Conservation (phyloP, 148 eudicot species). For the Cornus kousa region DNA sequence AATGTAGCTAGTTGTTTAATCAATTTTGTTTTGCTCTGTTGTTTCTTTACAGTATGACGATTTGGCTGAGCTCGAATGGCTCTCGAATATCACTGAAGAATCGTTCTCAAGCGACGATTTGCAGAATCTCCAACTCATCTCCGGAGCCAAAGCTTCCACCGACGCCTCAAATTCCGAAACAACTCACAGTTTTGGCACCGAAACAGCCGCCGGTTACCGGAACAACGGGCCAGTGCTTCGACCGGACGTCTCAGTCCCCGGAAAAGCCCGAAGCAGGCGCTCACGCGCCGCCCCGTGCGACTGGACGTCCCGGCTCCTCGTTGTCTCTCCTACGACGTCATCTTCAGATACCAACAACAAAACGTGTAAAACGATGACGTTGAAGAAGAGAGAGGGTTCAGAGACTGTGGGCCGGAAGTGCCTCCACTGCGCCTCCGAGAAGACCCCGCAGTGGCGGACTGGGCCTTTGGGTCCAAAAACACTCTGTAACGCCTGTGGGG, state of each 20-base stretch:
- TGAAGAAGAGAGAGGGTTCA: slow-evolving; percentile 25
- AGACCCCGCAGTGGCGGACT: slow-evolving; percentile 96
- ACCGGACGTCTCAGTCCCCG: slow-evolving; percentile 63
- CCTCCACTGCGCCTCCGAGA: slow-evolving; percentile 87
- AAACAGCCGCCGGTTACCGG: slow-evolving; percentile 11
- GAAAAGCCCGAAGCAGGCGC: slow-evolving; percentile 92
- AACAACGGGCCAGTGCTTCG: slow-evolving; percentile 31
- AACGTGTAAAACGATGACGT: slow-evolving; percentile 18
- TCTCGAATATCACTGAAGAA: slow-evolving; percentile 70
- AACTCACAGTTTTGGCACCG: not conserved
- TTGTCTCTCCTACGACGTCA: slow-evolving; percentile 40
- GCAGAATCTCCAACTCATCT: slow-evolving; percentile 44
- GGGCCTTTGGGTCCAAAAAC: slow-evolving; percentile 98
- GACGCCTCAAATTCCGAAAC: slow-evolving; percentile 31
- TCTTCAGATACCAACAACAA: not conserved
- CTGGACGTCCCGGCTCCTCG: slow-evolving; percentile 90
- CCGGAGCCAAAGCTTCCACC: slow-evolving; percentile 28
- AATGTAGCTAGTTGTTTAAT: not conserved
- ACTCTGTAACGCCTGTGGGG: slow-evolving; percentile 90
- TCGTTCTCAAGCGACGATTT: slow-evolving; percentile 65
- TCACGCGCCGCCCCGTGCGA: slow-evolving; percentile 87
- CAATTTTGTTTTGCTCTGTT: not conserved
- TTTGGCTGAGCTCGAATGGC: slow-evolving; percentile 74
- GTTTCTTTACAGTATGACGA: slow-evolving; percentile 46
- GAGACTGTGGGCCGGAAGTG: slow-evolving; percentile 55